phyloP scores from a whole-genome alignment of 345 rosid genomes.

The Pistacia vera region DNA sequence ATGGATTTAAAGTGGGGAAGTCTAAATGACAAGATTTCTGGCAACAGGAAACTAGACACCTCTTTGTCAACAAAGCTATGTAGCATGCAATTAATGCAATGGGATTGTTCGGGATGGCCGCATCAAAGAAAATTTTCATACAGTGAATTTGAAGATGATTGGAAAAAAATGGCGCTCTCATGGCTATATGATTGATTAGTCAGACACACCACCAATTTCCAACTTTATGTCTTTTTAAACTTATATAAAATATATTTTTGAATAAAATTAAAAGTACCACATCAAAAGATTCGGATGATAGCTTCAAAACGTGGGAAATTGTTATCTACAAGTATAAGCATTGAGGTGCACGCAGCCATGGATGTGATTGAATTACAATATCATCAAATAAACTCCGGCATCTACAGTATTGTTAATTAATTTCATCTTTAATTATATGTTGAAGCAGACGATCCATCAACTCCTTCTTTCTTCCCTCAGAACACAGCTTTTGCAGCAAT shows the following conservation, averaged over 20 bases:
- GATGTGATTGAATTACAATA: slow-evolving; percentile 36
- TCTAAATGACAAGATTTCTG: background rate
- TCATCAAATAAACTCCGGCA: background rate
- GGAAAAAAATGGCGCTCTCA: slow-evolving; percentile 27
- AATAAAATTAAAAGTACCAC: slow-evolving; percentile 10
- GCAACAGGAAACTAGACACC: slow-evolving; percentile 5
- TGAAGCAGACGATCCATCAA: no score
- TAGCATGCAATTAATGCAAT: slow-evolving; percentile 8
- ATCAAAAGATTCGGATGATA: slow-evolving; percentile 62
- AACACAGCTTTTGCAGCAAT: background rate
- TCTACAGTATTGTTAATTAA: background rate
- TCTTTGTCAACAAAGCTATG: slow-evolving; percentile 27
- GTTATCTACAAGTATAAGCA: slow-evolving; percentile 76
- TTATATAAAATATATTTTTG: background rate
- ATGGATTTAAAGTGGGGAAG: background rate
- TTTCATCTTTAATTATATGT: no score
- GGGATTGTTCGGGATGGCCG: slow-evolving; percentile 11
- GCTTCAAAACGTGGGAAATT: slow-evolving; percentile 65
- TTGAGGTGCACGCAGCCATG: slow-evolving; percentile 33
- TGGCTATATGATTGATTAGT: slow-evolving; percentile 20
- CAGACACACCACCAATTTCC: slow-evolving; percentile 20
- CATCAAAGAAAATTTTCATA: slow-evolving; percentile 31
- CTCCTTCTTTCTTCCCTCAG: no score
- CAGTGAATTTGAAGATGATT: slow-evolving; percentile 23
- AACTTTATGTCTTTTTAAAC: slow-evolving; percentile 46